A percentile compares a stretch with the other conserved stretches of the same genome.
Evolutionary conservation across 495 filamentous ascomycete genomes (phyloP).

Genomic region (Darksidea phi): DNA sequence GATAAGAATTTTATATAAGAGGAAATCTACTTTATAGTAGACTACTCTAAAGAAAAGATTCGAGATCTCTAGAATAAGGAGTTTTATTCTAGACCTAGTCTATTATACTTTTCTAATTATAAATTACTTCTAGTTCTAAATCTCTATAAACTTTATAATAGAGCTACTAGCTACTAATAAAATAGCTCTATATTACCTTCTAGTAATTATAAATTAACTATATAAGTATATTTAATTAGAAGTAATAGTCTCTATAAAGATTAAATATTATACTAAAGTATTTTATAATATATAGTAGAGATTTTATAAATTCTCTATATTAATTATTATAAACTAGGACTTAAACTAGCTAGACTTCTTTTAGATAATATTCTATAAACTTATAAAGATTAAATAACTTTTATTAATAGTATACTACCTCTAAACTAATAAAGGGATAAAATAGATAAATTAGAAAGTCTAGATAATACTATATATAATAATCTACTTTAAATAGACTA

Average conservation of each 20-base stretch:
- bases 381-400: neutral
- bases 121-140: no score
- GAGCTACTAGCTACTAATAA: neutral
- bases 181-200: neutral
- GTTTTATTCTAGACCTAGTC: no score
- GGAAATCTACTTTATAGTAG: no score
- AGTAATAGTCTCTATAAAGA: neutral
- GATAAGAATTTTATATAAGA: no score
- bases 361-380: neutral
- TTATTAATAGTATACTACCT: neutral
- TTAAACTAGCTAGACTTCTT: conserved; percentile 1
- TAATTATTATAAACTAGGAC: neutral
- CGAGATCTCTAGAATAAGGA: no score
- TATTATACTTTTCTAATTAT: conserved; percentile 1
- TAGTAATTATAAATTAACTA: conserved; percentile 3
- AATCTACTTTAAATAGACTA: neutral
- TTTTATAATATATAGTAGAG: conserved; percentile 2
- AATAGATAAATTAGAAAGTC: neutral
- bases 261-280: neutral
- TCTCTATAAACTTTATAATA: conserved; percentile 11
- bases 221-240: conserved; percentile 5
- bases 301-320: neutral
- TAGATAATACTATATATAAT: neutral
- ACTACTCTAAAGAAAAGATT: no score
- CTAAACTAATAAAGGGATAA: neutral